These are phyloP conservation scores for Aspergillus costaricaensis DNA, from an alignment of 2,329 filamentous ascomycete species.

Conservation along the genomic window DNA sequence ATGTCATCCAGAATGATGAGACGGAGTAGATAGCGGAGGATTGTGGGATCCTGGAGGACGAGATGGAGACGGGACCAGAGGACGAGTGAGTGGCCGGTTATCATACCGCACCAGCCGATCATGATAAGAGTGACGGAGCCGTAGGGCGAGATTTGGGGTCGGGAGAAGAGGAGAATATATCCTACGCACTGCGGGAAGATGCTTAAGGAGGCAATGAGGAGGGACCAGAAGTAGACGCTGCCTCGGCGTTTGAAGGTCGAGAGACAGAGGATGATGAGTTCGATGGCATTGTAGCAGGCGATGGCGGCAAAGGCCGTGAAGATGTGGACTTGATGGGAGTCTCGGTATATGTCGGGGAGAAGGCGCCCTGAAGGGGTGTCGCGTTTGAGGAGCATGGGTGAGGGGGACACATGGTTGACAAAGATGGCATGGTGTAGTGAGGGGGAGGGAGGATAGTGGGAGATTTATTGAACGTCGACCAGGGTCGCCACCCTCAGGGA, in stretches of 20 bases:
- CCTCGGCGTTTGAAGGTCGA: constrained; percentile 43
- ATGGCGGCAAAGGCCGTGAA: constrained; percentile 46
- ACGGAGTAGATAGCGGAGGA: constrained; percentile 36
- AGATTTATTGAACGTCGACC: not conserved
- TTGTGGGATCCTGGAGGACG: constrained; percentile 35
- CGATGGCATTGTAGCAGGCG: constrained; percentile 48
- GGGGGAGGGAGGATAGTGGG: not conserved
- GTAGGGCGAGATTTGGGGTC: constrained; percentile 27
- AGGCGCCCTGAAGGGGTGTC: not conserved
- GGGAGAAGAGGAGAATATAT: constrained; percentile 45
- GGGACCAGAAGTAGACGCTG: constrained; percentile 49
- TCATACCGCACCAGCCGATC: constrained; percentile 44
- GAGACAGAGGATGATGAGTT: constrained; percentile 46
- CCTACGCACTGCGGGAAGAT: constrained; percentile 43
- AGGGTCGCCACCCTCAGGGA: not conserved
- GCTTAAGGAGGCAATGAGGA: constrained; percentile 40
- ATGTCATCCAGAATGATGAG: constrained; percentile 46
- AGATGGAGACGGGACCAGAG: constrained; percentile 49
- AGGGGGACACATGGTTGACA: not conserved
- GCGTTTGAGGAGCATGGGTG: not conserved
- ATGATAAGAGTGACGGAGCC: constrained; percentile 37
- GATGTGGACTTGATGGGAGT: constrained; percentile 4
- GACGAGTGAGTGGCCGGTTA: constrained; percentile 48
- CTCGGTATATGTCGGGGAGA: not conserved
- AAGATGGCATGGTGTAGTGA: not conserved